Evolutionary conservation across 495 filamentous ascomycete genomes (phyloP).

Genomic region (Penicillium diatomitis): DNA sequence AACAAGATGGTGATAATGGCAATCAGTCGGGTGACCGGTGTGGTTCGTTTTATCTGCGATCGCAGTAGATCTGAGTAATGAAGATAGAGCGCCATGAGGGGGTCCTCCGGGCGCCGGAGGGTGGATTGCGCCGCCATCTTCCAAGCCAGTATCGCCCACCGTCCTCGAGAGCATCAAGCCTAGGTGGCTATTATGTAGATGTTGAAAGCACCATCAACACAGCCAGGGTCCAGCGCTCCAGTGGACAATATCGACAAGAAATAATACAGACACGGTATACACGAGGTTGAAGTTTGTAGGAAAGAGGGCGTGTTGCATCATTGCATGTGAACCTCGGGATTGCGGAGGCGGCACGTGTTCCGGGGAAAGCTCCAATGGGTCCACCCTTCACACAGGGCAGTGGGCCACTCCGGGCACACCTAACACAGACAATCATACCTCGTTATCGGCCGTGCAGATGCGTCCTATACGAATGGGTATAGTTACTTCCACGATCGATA

Average conservation of each 20-base stretch:
- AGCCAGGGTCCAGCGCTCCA: conserved; percentile 1
- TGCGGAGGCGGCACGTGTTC: conserved; percentile 18
- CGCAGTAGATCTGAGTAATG: conserved; percentile 57
- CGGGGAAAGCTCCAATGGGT: conserved; percentile 8
- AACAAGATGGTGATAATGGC: conserved; percentile 64
- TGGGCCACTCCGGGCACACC: no score
- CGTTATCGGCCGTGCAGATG: no score
- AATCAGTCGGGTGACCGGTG: conserved; percentile 59
- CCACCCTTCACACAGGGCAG: not conserved
- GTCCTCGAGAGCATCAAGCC: conserved; percentile 3
- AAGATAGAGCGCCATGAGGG: conserved; percentile 56
- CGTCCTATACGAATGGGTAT: no score
- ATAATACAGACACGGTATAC: not conserved
- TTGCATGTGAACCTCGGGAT: conserved; percentile 29
- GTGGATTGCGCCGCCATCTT: conserved; percentile 83
- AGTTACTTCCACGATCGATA: no score
- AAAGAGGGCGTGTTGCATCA: conserved; percentile 16
- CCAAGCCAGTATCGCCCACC: conserved; percentile 6
- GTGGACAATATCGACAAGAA: not conserved
- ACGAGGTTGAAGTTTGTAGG: conserved; percentile 4
- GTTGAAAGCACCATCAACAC: conserved; percentile 7
- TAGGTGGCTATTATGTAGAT: conserved; percentile 2
- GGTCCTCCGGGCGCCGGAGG: conserved; percentile 59
- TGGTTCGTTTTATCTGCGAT: conserved; percentile 49
- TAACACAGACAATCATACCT: no score